Conservation (phyloP, 2,329 filamentous ascomycete species). For the Nemania sp. region DNA sequence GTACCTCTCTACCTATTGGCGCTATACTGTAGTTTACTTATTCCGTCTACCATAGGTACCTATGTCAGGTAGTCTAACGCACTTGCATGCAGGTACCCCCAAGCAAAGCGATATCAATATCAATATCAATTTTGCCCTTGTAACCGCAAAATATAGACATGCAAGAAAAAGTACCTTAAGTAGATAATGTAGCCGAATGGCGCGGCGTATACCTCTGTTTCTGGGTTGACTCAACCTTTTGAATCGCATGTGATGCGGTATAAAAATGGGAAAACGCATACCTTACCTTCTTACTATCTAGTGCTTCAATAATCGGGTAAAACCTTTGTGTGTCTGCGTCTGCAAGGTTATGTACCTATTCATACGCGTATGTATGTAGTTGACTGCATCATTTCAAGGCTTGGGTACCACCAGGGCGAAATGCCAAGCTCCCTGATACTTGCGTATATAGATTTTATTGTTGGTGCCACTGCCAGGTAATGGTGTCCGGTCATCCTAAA, state of each 20-base stretch:
- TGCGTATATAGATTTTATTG: too few relatives aligned
- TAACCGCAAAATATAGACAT: slow-evolving; percentile 1
- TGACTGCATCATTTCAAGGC: too few relatives aligned
- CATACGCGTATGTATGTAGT: too few relatives aligned
- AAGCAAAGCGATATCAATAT: not conserved
- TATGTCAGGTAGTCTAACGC: not conserved
- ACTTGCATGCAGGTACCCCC: not conserved
- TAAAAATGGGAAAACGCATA: not conserved
- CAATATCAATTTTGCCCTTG: slow-evolving; percentile 1
- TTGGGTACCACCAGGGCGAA: too few relatives aligned
- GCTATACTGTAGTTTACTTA: not conserved
- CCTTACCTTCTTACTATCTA: too few relatives aligned
- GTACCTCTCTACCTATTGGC: not conserved
- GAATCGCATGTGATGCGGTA: slow-evolving; percentile 18
- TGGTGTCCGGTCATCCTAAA: too few relatives aligned
- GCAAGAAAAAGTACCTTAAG: not conserved
- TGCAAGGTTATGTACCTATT: not conserved
- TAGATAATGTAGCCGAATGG: slow-evolving; percentile 6
- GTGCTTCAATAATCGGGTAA: not conserved
- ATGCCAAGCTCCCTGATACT: too few relatives aligned
- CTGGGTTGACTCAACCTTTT: not conserved
- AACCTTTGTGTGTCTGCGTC: not conserved
- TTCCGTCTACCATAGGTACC: too few relatives aligned
- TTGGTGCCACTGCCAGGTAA: not conserved
- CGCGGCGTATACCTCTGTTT: not conserved